A percentile compares a stretch with the other conserved stretches of the same genome.
Evolutionary conservation across 2,329 filamentous ascomycete genomes (phyloP).

Genomic region (Neobulgaria alba): DNA sequence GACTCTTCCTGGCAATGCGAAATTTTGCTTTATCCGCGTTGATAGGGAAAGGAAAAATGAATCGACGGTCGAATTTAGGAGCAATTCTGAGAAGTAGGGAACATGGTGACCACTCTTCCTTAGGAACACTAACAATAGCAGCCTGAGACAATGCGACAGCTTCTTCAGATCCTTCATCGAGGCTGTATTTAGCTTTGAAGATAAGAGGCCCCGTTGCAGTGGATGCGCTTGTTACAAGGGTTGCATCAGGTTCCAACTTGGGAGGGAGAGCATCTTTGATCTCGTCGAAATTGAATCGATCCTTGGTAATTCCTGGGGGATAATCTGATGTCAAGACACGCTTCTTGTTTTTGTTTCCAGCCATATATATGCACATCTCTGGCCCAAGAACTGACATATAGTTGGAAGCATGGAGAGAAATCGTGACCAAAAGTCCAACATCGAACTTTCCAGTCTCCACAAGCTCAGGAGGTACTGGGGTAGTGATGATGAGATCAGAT

Average conservation of each 20-base stretch:
- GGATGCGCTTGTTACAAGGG: not conserved
- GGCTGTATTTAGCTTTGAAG: not conserved
- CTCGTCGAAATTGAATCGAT: not conserved
- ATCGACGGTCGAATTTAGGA: not conserved
- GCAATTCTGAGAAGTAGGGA: slow-evolving; percentile 1
- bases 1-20: slow-evolving; percentile 1
- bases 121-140: not conserved
- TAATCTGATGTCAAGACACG: not conserved
- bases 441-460: not conserved
- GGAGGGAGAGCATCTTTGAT: not conserved
- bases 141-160: slow-evolving; percentile 1
- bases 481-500: not conserved
- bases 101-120: not conserved
- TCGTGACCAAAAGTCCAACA: not conserved
- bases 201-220: not conserved
- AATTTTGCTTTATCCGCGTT: not conserved
- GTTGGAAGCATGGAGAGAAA: not conserved
- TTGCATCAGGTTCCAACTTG: not conserved
- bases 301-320: not conserved
- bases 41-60: slow-evolving; percentile 2
- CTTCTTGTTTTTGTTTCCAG: not conserved
- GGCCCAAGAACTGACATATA: not conserved
- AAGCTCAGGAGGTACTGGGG: not conserved
- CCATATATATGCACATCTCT: not conserved
- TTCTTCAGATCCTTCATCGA: not conserved